Conservation (phyloP, 2,329 filamentous ascomycete genomes). For the Diaporthe citrichinensis region DNA sequence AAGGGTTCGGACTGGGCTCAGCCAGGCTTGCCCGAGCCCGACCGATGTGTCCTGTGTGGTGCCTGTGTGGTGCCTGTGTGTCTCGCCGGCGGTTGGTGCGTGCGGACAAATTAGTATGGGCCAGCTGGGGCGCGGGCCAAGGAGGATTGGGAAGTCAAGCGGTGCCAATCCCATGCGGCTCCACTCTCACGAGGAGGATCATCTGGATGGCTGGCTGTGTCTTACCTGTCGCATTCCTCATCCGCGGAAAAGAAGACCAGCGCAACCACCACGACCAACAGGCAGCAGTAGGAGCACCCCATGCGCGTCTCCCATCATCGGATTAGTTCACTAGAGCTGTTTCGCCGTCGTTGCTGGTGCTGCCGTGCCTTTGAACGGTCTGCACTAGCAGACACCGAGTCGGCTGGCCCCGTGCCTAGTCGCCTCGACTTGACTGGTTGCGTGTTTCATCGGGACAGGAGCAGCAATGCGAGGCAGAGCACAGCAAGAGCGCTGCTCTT, state of each 20-base stretch:
- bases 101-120: slow-evolving; percentile 25
- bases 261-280: slow-evolving; percentile 4
- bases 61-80: not conserved
- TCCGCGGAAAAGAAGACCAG: not conserved
- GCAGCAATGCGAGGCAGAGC: slow-evolving; percentile 10
- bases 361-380: not conserved
- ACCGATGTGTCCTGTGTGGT: not conserved
- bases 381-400: slow-evolving; percentile 28
- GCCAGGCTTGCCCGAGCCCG: not conserved
- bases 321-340: slow-evolving; percentile 24
- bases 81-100: not conserved
- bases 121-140: slow-evolving; percentile 20
- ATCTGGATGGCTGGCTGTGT: slow-evolving; percentile 17
- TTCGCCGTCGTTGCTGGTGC: not conserved
- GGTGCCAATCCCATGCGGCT: slow-evolving; percentile 18
- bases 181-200: slow-evolving; percentile 33
- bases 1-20: not conserved
- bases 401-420: slow-evolving; percentile 17
- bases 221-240: slow-evolving; percentile 10
- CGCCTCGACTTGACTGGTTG: slow-evolving; percentile 31
- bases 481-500: not conserved
- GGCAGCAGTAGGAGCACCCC: slow-evolving; percentile 1
- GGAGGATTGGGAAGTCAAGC: slow-evolving; percentile 22
- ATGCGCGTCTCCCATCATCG: slow-evolving; percentile 8
- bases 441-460: slow-evolving; percentile 20